Base-by-base conservation (phyloP, 2,329 filamentous ascomycete species). In the Emergomyces pasteurianus region DNA sequence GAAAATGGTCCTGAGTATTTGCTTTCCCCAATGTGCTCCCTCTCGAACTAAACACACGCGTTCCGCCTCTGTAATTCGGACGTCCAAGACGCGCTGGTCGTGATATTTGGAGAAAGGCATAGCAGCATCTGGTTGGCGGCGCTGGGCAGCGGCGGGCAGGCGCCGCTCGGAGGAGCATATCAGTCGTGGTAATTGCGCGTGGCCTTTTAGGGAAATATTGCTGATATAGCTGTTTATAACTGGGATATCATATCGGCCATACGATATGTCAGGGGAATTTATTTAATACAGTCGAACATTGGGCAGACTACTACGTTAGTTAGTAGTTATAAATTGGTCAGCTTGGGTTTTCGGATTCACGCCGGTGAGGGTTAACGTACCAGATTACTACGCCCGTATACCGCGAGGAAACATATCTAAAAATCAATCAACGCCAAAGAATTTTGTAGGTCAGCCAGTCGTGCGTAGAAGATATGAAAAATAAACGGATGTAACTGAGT, bases 131-230 rank as follows among this genome's bases (percentile, higher is more conserved):
- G 63, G 66, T 65, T 64, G 65, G 62, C 52, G 70, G 66, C 65
- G 66, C 62, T 57, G 71, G 69, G 70, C 67, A 69, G 63, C 72
- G 72, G 60, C 68, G 69, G 65, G 70, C 68, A 63, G 70, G 71
- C 46, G 69, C 69, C 61, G 72, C 70, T 70, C 71, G 69, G 65
- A 71, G 70, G 66, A 75, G 69, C 73, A 76, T 75, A 61, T 57
- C 40, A 40, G 28, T 5, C 2, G 14, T 10, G 16, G 21, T 26
- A n/a, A 34, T 21, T 55, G 34, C 31, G 12, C 26, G 26, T 38
- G 3, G 21, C 28, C 18, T 55, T 34, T 28, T 16, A 56, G 34
- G 3, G 21, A 38, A 40, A 26, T 56, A 42, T 10, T 40, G 36
- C 28, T 10, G 36, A 26, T 42, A 26, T 42, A 56, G n/a, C 21